phyloP scores from a whole-genome alignment of 2,329 filamentous ascomycete genomes.

The Neocatenulostroma microsporum region DNA sequence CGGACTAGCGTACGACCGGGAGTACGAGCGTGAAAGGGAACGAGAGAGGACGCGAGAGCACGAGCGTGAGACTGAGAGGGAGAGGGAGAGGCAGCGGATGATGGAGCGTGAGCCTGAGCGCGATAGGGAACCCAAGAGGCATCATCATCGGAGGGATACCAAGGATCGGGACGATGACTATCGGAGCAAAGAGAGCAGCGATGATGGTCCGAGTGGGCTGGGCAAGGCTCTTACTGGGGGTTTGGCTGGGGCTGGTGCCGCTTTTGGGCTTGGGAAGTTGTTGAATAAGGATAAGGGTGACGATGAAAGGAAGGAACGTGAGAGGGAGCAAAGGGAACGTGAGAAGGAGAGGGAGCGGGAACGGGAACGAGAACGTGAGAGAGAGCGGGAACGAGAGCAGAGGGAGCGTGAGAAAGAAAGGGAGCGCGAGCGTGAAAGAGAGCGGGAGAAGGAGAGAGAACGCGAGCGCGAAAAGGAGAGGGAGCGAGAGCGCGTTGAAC shows the following conservation, averaged over 20 bases:
- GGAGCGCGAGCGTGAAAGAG: conserved; percentile 11
- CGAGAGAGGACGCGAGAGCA: conserved; percentile 23
- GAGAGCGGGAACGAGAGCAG: conserved; percentile 13
- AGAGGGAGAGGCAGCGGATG: conserved; percentile 24
- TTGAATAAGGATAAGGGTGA: conserved; percentile 18
- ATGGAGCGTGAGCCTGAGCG: conserved; percentile 15
- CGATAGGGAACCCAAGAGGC: conserved; percentile 12
- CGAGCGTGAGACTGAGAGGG: conserved; percentile 23
- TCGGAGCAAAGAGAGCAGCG: conserved; percentile 20
- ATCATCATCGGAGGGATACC: conserved; percentile 21
- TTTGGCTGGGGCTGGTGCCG: conserved; percentile 25
- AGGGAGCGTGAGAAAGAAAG: conserved; percentile 14
- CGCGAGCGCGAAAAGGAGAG: conserved; percentile 8
- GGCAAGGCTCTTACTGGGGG: conserved; percentile 24
- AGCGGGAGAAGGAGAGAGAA: conserved; percentile 10
- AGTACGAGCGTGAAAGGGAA: conserved; percentile 24
- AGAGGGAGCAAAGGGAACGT: conserved; percentile 12
- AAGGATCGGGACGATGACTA: conserved; percentile 16
- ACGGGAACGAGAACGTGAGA: conserved; percentile 15
- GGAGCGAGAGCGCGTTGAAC: too few relatives aligned
- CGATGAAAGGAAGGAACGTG: conserved; percentile 15
- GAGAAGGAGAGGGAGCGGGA: conserved; percentile 14
- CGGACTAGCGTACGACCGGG: conserved; percentile 17
- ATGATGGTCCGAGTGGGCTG: conserved; percentile 17
- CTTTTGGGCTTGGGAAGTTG: conserved; percentile 22